A percentile compares a stretch with the other conserved stretches of the same genome.
Evolutionary conservation across 2,329 filamentous ascomycete species (phyloP).

Genomic region (Aspergillus unguis): DNA sequence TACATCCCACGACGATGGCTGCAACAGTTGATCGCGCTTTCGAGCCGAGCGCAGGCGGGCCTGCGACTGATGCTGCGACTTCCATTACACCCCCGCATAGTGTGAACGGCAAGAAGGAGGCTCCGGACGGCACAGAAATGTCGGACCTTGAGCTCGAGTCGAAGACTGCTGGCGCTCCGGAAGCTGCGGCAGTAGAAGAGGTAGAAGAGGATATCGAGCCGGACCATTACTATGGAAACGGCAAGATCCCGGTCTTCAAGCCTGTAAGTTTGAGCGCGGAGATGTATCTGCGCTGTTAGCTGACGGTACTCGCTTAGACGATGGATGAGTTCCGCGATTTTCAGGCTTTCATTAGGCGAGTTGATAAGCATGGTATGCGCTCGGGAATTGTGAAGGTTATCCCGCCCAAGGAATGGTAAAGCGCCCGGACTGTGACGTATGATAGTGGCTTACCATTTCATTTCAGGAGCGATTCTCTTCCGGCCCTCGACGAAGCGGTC

Average conservation of each 20-base stretch:
- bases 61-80: slow-evolving; percentile 25
- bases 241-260: slow-evolving; percentile 88
- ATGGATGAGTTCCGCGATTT: slow-evolving; percentile 96
- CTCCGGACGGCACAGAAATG: slow-evolving; percentile 40
- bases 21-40: slow-evolving; percentile 32
- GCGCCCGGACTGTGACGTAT: neutral
- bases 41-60: slow-evolving; percentile 23
- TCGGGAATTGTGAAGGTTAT: slow-evolving; percentile 96
- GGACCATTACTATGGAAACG: slow-evolving; percentile 78
- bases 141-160: slow-evolving; percentile 43
- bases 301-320: slow-evolving; percentile 47
- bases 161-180: slow-evolving; percentile 23
- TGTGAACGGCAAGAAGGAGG: slow-evolving; percentile 44
- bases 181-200: slow-evolving; percentile 46
- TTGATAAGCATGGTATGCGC: slow-evolving; percentile 95
- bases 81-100: slow-evolving; percentile 45
- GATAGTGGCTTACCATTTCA: neutral
- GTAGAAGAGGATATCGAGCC: slow-evolving; percentile 77
- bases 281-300: neutral
- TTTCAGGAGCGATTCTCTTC: slow-evolving; percentile 64
- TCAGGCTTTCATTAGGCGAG: slow-evolving; percentile 81
- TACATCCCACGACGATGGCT: slow-evolving; percentile 30
- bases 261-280: slow-evolving; percentile 55
- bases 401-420: slow-evolving; percentile 86
- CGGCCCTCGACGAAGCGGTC: slow-evolving; percentile 75